Base-by-base conservation (phyloP, 305 asterid genomes). In the Fraxinus paxiana region DNA sequence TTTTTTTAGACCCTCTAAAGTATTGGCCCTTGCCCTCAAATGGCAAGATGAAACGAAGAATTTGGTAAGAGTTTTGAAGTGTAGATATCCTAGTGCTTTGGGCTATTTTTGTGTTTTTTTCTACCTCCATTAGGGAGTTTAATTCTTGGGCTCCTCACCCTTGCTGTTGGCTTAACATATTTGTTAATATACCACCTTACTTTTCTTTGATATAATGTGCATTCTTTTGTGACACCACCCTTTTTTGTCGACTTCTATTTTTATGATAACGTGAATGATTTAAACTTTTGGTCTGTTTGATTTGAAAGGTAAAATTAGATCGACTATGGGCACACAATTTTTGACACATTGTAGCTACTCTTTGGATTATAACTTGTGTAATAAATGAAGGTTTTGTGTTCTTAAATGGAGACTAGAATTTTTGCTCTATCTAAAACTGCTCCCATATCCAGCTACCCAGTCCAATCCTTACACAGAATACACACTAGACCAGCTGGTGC, bases 341-440 rank as follows among this genome's bases (percentile, higher is more conserved):
- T 70, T 33, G 12, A 13, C 37, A 31, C 15, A 28, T 22, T 59
- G 28, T 34, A 80, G 74, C 75, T 71, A 15, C 65, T 20, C 56
- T 0, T 78, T 17, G 54, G 18, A n/a, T 63, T 24, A 18, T 31
- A 70, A 5, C 26, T 30, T 5, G 6, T 1, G 8, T 70, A 13
- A 18, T 70, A 17, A 18, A 7, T 24, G 54, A 41, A 65, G 69
- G 12, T 13, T 73, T 10, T 76, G 12, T 76, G 77, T 17, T 76
- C 17, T 43, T 20, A 63, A 20, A 30, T 76, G 76, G 70, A 38
- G 26, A 18, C 20, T 74, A 15, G 37, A 31, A 71, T 70, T 38
- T 28, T 24, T 73, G 30, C 15, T 73, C 46, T 35, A 37, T 56
- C 76, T 74, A 28, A 20, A 80, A 73, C 61, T 73, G 63, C 79